Base-by-base conservation (phyloP, 306 rosid genomes). In the Heteromeles arbutifolia region DNA sequence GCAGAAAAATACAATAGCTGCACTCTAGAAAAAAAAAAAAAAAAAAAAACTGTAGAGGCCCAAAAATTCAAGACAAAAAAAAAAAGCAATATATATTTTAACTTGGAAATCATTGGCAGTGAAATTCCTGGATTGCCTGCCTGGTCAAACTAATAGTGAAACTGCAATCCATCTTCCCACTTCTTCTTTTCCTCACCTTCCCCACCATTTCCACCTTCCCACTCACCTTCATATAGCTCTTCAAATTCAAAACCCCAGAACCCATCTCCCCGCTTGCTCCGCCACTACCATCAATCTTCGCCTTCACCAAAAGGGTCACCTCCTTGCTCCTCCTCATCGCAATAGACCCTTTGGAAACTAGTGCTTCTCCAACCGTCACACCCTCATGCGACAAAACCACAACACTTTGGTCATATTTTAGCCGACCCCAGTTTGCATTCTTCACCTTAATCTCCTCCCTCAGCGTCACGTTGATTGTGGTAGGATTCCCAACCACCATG, bases 181-280 rank as follows among this genome's bases (percentile, higher is more conserved):
- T 67, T 67, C 79, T 64, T 52, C 66, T 53, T 54, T 76, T 76
- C 32, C 41, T 67, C 73, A 76, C 43, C 74, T 54, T 0, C 2
- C 74, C 43, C 66, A 67, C 52, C 79, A 76, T 67, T 21, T 18
- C 56, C 56, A 76, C 74, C 57, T 54, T 67, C 66, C 74, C 67
- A 6, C 67, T 67, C 19, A 76, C 25, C 65, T 37, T 67, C 14
- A 25, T n/a, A 17, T 22, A 37, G 74, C 74, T 65, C 74, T 57
- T 76, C 53, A 76, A 67, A 25, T 14, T 58, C 73, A 76, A 76
- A 67, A 76, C 67, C 54, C 79, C 45, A 56, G 56, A 52, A 8
- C 29, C 43, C 34, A 67, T 8, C 10, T 76, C 79, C 28, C 45
- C 11, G 24, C 62, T 48, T 31, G 41, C 25, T 21, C 5, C 8